A percentile compares a stretch with the other conserved stretches of the same genome.
These are phyloP conservation scores for Wallacemonas sp. DNA, from an alignment of 208 protist genomes.

Conservation along the genomic window DNA sequence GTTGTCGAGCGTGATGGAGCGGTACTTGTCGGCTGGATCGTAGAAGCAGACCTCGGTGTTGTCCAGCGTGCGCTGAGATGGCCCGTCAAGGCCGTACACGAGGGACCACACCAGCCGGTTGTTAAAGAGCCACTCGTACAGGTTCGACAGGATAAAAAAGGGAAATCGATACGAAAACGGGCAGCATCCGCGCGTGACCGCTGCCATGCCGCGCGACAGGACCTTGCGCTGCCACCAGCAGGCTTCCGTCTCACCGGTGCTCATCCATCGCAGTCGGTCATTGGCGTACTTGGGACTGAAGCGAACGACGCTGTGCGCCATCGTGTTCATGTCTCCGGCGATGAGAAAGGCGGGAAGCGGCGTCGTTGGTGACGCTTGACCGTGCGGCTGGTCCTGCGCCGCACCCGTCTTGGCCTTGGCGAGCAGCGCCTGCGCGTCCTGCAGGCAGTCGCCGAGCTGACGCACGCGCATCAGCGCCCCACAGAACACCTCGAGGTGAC, in stretches of 20 bases:
- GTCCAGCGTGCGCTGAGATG: constrained; percentile 21
- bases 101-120: constrained; percentile 52
- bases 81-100: constrained; percentile 58
- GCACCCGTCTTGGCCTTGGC: constrained; percentile 12
- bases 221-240: constrained; percentile 84
- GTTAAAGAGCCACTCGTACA: constrained; percentile 53
- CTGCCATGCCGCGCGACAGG: constrained; percentile 45
- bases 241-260: constrained; percentile 68
- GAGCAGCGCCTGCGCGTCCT: constrained; percentile 43
- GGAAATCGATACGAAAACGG: constrained; percentile 63
- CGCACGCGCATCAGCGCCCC: constrained; percentile 60
- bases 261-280: constrained; percentile 63
- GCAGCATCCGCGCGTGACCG: constrained; percentile 48
- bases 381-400: not conserved
- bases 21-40: constrained; percentile 66
- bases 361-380: not conserved
- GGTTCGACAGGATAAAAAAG: constrained; percentile 26
- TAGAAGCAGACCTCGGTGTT: constrained; percentile 70
- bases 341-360: constrained; percentile 55
- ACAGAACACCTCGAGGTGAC: constrained; percentile 84
- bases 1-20: constrained; percentile 67
- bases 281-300: constrained; percentile 36
- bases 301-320: constrained; percentile 75
- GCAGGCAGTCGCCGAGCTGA: constrained; percentile 67
- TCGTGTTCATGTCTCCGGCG: constrained; percentile 82